A percentile compares a stretch with the other conserved stretches of the same genome.
These are phyloP conservation scores for Andrographis paniculata DNA, from an alignment of 305 asterid genomes.

Conservation along the genomic window DNA sequence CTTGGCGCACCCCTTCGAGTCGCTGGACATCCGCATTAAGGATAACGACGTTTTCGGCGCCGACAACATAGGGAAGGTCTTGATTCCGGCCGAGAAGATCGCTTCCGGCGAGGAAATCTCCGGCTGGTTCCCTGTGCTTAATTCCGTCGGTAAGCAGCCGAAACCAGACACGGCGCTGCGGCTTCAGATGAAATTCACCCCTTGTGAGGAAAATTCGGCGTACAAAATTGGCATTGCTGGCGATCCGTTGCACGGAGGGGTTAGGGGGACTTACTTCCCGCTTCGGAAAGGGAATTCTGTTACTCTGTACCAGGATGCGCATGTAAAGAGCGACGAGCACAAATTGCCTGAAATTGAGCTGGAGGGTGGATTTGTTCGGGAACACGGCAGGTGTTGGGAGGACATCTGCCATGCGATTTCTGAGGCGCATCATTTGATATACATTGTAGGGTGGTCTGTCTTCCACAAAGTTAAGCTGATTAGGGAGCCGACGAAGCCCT, in stretches of 20 bases:
- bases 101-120: slow-evolving; percentile 40
- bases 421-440: slow-evolving; percentile 87
- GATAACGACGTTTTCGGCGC: slow-evolving; percentile 76
- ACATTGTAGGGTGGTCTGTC: slow-evolving; percentile 91
- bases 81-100: slow-evolving; percentile 38
- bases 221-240: slow-evolving; percentile 71
- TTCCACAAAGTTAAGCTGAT: slow-evolving; percentile 62
- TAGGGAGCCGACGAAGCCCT: slow-evolving; percentile 61
- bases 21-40: slow-evolving; percentile 54
- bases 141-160: slow-evolving; percentile 40
- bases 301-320: slow-evolving; percentile 89
- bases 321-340: slow-evolving; percentile 26
- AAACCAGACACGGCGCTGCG: slow-evolving; percentile 45
- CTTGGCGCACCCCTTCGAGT: slow-evolving; percentile 52
- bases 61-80: slow-evolving; percentile 52
- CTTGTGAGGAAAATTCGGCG: slow-evolving; percentile 40
- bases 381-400: slow-evolving; percentile 75
- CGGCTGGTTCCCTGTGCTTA: slow-evolving; percentile 41
- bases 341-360: slow-evolving; percentile 45
- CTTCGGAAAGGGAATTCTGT: slow-evolving; percentile 62
- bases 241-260: slow-evolving; percentile 53
- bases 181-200: slow-evolving; percentile 43
- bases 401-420: slow-evolving; percentile 74
- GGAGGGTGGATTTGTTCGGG: slow-evolving; percentile 38
- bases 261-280: slow-evolving; percentile 60